Conservation (phyloP, 2,329 filamentous ascomycete genomes). For the Penicillium sp. region DNA sequence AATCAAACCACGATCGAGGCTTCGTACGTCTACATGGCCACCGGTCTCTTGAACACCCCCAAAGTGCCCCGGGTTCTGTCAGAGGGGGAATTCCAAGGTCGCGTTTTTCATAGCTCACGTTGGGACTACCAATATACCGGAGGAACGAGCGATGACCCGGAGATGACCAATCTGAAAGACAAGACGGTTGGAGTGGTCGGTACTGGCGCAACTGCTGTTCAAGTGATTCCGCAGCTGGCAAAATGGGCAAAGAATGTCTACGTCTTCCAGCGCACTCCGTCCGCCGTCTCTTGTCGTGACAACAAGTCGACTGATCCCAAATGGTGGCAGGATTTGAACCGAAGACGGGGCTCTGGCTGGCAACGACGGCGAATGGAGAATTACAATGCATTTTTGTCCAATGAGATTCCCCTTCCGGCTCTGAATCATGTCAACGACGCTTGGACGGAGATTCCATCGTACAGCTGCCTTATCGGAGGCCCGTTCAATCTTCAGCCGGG, state of each 20-base stretch:
- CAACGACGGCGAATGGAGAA: slow-evolving; percentile 13
- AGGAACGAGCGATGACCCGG: slow-evolving; percentile 32
- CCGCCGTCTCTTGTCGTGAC: slow-evolving; percentile 31
- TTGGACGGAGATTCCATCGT: slow-evolving; percentile 20
- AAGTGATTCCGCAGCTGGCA: slow-evolving; percentile 39
- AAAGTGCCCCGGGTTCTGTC: slow-evolving; percentile 19
- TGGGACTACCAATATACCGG: slow-evolving; percentile 35
- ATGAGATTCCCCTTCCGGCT: slow-evolving; percentile 4
- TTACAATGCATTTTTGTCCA: slow-evolving; percentile 23
- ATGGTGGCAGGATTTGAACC: slow-evolving; percentile 8
- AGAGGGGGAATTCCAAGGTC: slow-evolving; percentile 14
- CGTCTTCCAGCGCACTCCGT: slow-evolving; percentile 43
- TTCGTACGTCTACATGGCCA: slow-evolving; percentile 16
- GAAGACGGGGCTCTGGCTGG: slow-evolving; percentile 10
- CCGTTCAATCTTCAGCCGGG: slow-evolving; percentile 16
- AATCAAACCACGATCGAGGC: no score
- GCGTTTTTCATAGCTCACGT: slow-evolving; percentile 22
- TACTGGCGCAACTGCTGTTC: slow-evolving; percentile 43
- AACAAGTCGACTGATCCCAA: slow-evolving; percentile 23
- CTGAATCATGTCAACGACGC: slow-evolving; percentile 25
- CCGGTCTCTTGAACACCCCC: slow-evolving; percentile 17
- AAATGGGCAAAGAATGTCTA: slow-evolving; percentile 29
- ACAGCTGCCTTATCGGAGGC: slow-evolving; percentile 12
- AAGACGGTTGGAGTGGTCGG: slow-evolving; percentile 43
- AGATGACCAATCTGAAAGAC: slow-evolving; percentile 41